phyloP scores from a whole-genome alignment of 139 green algal genomes.

The Haematococcus lacustris region DNA sequence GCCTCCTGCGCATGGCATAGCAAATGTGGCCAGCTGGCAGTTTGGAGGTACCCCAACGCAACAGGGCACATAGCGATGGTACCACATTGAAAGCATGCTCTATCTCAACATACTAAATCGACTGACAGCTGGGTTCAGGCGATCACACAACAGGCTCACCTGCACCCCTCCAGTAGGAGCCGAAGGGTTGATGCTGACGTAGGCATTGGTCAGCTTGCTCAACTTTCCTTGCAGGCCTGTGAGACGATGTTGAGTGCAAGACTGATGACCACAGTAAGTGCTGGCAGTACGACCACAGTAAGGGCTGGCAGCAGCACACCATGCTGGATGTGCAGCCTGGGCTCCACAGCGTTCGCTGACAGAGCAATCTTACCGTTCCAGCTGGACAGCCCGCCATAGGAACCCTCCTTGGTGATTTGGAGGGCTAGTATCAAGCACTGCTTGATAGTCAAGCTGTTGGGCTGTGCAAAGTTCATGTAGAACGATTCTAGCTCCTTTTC shows the following conservation, averaged over 20 bases:
- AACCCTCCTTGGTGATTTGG: constrained; percentile 34
- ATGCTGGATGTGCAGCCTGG: no score
- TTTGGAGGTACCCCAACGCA: no score
- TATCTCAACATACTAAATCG: no score
- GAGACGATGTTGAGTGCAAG: no score
- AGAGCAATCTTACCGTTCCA: neutral
- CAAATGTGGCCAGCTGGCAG: no score
- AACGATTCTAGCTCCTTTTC: constrained; percentile 46
- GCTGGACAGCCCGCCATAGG: constrained; percentile 7
- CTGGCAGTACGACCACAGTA: no score
- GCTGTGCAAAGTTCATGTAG: constrained; percentile 50
- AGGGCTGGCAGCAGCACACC: no score
- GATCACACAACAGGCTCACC: constrained; percentile 15
- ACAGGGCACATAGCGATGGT: no score
- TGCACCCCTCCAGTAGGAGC: constrained; percentile 23
- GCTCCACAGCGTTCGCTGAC: neutral
- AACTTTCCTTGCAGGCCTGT: constrained; percentile 47
- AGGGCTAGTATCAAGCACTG: constrained; percentile 48
- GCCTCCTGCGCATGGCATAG: constrained; percentile 17
- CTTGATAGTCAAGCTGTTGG: constrained; percentile 45
- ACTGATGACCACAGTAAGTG: no score
- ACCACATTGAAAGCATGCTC: no score
- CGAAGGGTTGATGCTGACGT: constrained; percentile 27
- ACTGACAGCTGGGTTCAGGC: no score
- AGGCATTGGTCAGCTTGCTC: constrained; percentile 30